Percentiles rank a stretch among this genome's conserved stretches.
Evolutionary conservation across 305 asterid genomes (phyloP).

Genomic region (Fraxinus dipetala): DNA sequence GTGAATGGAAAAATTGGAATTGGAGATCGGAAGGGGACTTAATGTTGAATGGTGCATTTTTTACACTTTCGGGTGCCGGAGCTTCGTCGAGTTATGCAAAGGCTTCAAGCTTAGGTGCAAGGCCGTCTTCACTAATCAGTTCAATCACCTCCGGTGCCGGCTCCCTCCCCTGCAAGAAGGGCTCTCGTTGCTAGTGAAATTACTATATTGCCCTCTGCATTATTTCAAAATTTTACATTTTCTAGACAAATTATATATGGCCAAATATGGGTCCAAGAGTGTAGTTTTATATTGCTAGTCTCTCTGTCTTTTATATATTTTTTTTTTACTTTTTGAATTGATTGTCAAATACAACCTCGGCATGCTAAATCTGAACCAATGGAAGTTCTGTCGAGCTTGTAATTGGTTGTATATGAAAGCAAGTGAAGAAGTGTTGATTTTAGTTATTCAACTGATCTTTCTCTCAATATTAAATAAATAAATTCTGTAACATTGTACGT

Average conservation of each 20-base stretch:
- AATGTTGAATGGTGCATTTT: slow-evolving; percentile 62
- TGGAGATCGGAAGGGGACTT: slow-evolving; percentile 62
- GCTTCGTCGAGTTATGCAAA: slow-evolving; percentile 51
- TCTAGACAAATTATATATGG: slow-evolving; percentile 8
- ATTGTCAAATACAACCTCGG: slow-evolving; percentile 51
- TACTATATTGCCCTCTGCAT: slow-evolving; percentile 14
- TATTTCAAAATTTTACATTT: slow-evolving; percentile 5
- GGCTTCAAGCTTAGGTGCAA: slow-evolving; percentile 59
- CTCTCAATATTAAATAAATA: neutral
- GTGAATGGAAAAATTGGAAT: slow-evolving; percentile 55
- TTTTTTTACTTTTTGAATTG: slow-evolving; percentile 29
- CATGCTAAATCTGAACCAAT: slow-evolving; percentile 40
- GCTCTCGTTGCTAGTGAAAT: slow-evolving; percentile 40
- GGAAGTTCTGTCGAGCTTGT: slow-evolving; percentile 28
- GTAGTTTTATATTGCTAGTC: slow-evolving; percentile 18
- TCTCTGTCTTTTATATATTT: neutral
- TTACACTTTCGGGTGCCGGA: slow-evolving; percentile 50
- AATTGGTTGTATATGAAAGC: slow-evolving; percentile 38
- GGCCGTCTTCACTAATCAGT: slow-evolving; percentile 43
- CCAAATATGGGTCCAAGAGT: slow-evolving; percentile 30
- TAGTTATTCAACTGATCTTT: slow-evolving; percentile 8
- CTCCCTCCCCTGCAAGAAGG: slow-evolving; percentile 41
- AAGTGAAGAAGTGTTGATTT: slow-evolving; percentile 47
- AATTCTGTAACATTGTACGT: neutral
- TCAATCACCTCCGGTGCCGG: slow-evolving; percentile 47